Evolutionary conservation across 108 stramenopile genomes (phyloP), one percentile per base, ranked within the genome.

Genomic region (Skeletonema costatum): DNA sequence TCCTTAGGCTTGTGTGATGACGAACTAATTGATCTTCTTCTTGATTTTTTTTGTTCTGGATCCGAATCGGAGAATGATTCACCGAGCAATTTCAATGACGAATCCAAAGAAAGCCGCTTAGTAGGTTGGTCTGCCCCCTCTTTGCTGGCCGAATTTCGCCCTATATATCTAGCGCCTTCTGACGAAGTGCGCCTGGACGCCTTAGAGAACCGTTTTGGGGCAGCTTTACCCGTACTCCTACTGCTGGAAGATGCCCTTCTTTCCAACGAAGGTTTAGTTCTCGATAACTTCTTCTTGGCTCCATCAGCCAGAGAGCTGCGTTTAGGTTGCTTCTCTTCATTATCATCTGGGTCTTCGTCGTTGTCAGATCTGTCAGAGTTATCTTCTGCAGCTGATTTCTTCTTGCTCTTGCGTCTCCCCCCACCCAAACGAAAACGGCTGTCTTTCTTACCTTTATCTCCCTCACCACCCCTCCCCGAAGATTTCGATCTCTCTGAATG

Each of bases 101-200:
- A 56, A 56, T 56, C 53, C 53, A 56, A 56, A 56, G 53, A 56
- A 56, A 56, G 53, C 9, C 53, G 53, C 53, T 56, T 56, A 46
- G 44, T 56, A 46, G 44, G 44, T 56, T 25, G 21, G 2, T 25
- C 25, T 21, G 53, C n/a, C 6, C 11, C 53, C 19, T 25, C 53
- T 56, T 56, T 21, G 53, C 25, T 29, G 9, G 9, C 4, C 25
- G 25, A 56, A 9, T 25, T 56, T 56, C 25, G 53, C 19, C 53
- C 39, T 41, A 10, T 29, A 17, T n/a, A 19, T 50, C 48, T 19
- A 7, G 8, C 9, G 9, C 25, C 25, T 2, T 56, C 53, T 21
- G 25, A 29, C 19, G 53, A 56, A 5, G 8, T 56, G 25, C 21
- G 25, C 6, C 53, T 56, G 0, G 29, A 17, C 25, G 53, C 11